Evolutionary conservation across 768 basidiomycete genomes (phyloP).

Genomic region (Nidularia pulvinata): DNA sequence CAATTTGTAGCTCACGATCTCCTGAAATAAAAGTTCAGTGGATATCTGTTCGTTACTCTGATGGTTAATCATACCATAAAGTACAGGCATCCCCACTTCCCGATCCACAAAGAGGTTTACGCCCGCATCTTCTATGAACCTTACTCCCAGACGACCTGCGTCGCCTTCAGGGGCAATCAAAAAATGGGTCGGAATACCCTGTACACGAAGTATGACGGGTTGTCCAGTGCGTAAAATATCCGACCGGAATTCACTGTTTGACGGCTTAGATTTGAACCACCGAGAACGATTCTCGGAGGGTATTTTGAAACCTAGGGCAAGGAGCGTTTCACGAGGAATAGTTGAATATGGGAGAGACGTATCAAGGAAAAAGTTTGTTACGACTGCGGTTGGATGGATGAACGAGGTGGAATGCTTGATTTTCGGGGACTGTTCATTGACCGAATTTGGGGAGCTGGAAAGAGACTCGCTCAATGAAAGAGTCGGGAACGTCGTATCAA

Average conservation of each 20-base stretch:
- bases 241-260: not conserved
- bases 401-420: too few relatives aligned
- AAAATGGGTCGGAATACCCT: constrained; percentile 17
- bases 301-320: constrained; percentile 14
- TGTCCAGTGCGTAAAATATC: not conserved
- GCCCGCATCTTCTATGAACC: constrained; percentile 23
- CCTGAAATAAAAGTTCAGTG: too few relatives aligned
- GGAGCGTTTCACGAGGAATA: constrained; percentile 23
- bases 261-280: not conserved
- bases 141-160: constrained; percentile 22
- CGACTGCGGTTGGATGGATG: constrained; percentile 7
- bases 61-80: constrained; percentile 13
- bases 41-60: too few relatives aligned
- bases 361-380: constrained; percentile 26
- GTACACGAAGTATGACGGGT: constrained; percentile 7
- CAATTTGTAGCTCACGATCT: too few relatives aligned
- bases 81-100: constrained; percentile 18
- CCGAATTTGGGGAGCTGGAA: too few relatives aligned
- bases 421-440: too few relatives aligned
- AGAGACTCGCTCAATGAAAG: too few relatives aligned
- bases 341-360: constrained; percentile 23
- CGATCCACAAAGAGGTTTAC: constrained; percentile 23
- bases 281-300: too few relatives aligned
- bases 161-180: constrained; percentile 21
- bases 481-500: too few relatives aligned